These are phyloP conservation scores for Ambrosia hybrid DNA, from an alignment of 140 eudicot genomes.

Conservation along the genomic window DNA sequence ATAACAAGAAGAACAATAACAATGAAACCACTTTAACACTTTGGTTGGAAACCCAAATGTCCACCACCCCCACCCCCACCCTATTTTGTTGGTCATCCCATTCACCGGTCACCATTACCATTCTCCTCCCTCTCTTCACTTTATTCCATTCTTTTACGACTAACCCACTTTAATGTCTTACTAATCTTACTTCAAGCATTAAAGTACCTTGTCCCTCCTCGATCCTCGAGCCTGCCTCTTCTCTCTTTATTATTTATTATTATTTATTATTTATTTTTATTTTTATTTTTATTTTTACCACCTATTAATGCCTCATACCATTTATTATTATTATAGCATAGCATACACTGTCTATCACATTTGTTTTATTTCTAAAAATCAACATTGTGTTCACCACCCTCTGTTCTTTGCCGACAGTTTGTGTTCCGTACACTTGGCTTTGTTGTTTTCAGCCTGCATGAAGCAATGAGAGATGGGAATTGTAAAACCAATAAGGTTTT, in stretches of 20 bases:
- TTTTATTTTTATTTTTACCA: neutral
- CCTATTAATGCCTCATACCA: neutral
- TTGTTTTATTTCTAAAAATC: neutral
- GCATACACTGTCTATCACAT: conserved; percentile 7
- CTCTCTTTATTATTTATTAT: no score
- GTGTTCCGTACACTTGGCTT: neutral
- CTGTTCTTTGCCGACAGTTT: neutral
- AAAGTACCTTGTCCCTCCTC: conserved; percentile 46
- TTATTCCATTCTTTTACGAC: conserved; percentile 12
- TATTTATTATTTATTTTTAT: neutral
- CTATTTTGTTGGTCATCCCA: conserved; percentile 30
- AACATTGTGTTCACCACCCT: conserved; percentile 14
- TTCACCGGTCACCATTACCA: conserved; percentile 11
- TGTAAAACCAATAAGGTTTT: conserved; percentile 70
- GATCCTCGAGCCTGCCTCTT: conserved; percentile 36
- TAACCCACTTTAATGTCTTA: conserved; percentile 25
- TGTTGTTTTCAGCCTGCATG: conserved; percentile 46
- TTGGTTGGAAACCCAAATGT: conserved; percentile 32
- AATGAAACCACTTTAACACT: conserved; percentile 27
- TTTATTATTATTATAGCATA: neutral
- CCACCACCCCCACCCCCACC: conserved; percentile 12
- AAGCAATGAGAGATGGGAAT: conserved; percentile 79
- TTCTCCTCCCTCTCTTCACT: conserved; percentile 55
- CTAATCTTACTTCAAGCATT: conserved; percentile 44
- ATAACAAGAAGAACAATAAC: neutral